phyloP scores from a whole-genome alignment of 2,329 filamentous ascomycete species.

The Talaromyces sp. region DNA sequence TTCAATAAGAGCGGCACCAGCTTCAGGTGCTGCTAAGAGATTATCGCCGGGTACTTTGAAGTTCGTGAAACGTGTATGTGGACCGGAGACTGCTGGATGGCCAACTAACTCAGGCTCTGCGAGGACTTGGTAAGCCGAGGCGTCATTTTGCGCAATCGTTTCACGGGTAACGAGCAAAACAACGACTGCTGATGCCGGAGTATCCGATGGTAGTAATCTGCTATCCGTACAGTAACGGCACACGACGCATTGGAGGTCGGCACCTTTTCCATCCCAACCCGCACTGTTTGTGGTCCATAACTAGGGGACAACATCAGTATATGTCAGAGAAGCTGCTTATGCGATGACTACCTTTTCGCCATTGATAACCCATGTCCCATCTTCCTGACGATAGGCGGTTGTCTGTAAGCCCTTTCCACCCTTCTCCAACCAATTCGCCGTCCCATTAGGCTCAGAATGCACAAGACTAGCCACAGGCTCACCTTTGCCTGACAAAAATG shows the following conservation, averaged over 20 bases:
- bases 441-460: conserved; percentile 54
- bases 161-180: conserved; percentile 26
- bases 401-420: conserved; percentile 52
- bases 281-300: conserved; percentile 57
- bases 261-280: conserved; percentile 55
- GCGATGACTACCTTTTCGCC: not conserved
- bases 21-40: conserved; percentile 45
- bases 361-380: conserved; percentile 34
- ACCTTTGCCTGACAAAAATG: conserved; percentile 48
- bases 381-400: conserved; percentile 41
- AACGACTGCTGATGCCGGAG: not conserved
- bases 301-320: conserved; percentile 25
- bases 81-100: conserved; percentile 51
- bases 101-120: conserved; percentile 48
- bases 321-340: not conserved
- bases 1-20: conserved; percentile 46
- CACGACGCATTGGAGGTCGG: conserved; percentile 54
- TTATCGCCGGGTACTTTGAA: conserved; percentile 41
- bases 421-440: conserved; percentile 54
- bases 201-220: conserved; percentile 46
- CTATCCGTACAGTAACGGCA: conserved; percentile 42
- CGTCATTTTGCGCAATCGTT: conserved; percentile 48
- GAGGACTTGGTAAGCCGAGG: conserved; percentile 48
- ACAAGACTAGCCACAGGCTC: conserved; percentile 53
- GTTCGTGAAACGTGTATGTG: conserved; percentile 36